Conservation (phyloP, 2,329 filamentous ascomycete species). For the Zopfia rhizophila region DNA sequence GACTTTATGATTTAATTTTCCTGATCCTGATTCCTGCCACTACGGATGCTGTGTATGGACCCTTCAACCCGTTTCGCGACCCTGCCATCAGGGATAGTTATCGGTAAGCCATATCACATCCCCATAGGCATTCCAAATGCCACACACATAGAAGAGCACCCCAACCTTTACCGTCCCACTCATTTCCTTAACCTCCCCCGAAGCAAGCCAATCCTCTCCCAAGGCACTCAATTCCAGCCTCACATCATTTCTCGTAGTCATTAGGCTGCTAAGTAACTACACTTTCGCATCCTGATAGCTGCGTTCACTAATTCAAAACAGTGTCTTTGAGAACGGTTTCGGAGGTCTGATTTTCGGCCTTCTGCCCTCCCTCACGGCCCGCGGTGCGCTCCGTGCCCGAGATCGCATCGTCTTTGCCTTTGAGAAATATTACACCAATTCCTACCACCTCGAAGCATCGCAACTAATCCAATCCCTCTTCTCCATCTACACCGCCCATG, state of each 20-base stretch:
- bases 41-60: constrained; percentile 55
- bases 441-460: constrained; percentile 53
- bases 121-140: too few relatives aligned
- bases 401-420: constrained; percentile 43
- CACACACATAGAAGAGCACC: too few relatives aligned
- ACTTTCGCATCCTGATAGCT: too few relatives aligned
- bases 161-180: too few relatives aligned
- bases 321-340: too few relatives aligned
- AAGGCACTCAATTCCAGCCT: too few relatives aligned
- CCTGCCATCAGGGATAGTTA: constrained; percentile 48
- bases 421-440: constrained; percentile 55
- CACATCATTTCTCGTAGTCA: too few relatives aligned
- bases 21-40: constrained; percentile 49
- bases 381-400: constrained; percentile 46
- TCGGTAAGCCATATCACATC: too few relatives aligned
- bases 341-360: constrained; percentile 33
- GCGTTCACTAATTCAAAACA: too few relatives aligned
- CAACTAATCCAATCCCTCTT: constrained; percentile 51
- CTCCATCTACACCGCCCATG: constrained; percentile 40
- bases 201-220: too few relatives aligned
- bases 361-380: constrained; percentile 39
- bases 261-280: too few relatives aligned
- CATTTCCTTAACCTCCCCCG: too few relatives aligned
- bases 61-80: constrained; percentile 54
- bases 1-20: constrained; percentile 35